phyloP scores from a whole-genome alignment of 2,329 filamentous ascomycete species.

The Graphiopsis chlorocephala region DNA sequence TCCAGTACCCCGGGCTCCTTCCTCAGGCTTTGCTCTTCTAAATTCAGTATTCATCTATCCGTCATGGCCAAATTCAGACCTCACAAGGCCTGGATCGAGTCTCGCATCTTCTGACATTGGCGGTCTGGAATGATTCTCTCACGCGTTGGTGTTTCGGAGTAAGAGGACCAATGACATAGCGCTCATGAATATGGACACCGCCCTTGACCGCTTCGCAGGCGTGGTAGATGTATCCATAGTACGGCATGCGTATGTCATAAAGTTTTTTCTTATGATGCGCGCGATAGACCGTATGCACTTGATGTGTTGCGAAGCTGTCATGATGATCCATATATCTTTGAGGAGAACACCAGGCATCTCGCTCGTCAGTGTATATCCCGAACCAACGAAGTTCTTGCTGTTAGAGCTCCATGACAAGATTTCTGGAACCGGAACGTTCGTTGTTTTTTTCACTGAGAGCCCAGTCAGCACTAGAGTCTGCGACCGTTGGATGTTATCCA shows the following conservation, averaged over 20 bases:
- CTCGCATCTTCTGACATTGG: not conserved
- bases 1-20: no score
- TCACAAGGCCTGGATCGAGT: not conserved
- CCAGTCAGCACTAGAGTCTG: not conserved
- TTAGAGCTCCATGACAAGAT: conserved; percentile 22
- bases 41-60: not conserved
- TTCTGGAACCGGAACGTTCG: conserved; percentile 21
- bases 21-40: not conserved
- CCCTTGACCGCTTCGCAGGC: no score
- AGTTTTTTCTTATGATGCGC: not conserved
- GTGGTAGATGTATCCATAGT: no score
- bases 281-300: conserved; percentile 6
- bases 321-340: conserved; percentile 6
- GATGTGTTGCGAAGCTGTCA: conserved; percentile 33
- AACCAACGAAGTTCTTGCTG: conserved; percentile 21
- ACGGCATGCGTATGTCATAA: not conserved
- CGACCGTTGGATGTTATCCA: not conserved
- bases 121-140: not conserved
- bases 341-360: conserved; percentile 32
- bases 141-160: not conserved
- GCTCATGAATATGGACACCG: not conserved
- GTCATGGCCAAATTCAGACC: not conserved
- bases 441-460: conserved; percentile 29
- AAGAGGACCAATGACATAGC: not conserved
- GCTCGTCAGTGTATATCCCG: conserved; percentile 29